Conservation (phyloP, 106 monocot species). For the Ottelia alismoides region DNA sequence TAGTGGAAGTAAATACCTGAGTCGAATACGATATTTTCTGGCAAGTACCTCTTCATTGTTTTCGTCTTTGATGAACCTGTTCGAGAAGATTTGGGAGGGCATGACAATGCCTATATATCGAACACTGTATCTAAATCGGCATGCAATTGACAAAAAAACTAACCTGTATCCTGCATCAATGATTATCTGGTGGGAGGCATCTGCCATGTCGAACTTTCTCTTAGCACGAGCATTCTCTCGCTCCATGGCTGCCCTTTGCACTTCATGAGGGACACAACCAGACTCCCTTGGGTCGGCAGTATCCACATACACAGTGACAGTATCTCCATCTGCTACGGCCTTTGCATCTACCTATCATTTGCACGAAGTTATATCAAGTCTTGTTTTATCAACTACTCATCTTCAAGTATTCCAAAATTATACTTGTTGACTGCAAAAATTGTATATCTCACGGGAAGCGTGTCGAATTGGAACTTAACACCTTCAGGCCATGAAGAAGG, state of each 20-base stretch:
- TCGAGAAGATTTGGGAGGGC: background rate
- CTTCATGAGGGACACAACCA: constrained; percentile 31
- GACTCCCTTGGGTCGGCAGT: constrained; percentile 44
- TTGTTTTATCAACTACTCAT: no score
- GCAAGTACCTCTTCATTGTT: constrained; percentile 52
- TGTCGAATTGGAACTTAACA: constrained; percentile 53
- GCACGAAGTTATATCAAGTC: no score
- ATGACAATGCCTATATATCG: background rate
- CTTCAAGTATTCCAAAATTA: no score
- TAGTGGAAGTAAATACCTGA: constrained; percentile 33
- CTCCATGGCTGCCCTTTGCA: constrained; percentile 39
- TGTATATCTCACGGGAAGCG: constrained; percentile 3
- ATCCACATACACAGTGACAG: constrained; percentile 69
- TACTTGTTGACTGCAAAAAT: no score
- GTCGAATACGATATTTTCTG: constrained; percentile 73
- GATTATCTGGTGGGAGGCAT: constrained; percentile 58
- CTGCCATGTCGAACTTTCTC: constrained; percentile 47
- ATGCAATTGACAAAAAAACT: background rate
- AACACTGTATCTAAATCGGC: background rate
- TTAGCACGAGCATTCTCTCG: constrained; percentile 46
- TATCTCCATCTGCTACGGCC: constrained; percentile 81
- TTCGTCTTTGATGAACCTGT: constrained; percentile 36
- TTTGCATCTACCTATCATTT: constrained; percentile 48
- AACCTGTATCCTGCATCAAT: constrained; percentile 73
- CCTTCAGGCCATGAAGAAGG: constrained; percentile 36